These are phyloP conservation scores for Teratosphaeria zuluensis DNA, from an alignment of 2,329 filamentous ascomycete species.

Conservation along the genomic window DNA sequence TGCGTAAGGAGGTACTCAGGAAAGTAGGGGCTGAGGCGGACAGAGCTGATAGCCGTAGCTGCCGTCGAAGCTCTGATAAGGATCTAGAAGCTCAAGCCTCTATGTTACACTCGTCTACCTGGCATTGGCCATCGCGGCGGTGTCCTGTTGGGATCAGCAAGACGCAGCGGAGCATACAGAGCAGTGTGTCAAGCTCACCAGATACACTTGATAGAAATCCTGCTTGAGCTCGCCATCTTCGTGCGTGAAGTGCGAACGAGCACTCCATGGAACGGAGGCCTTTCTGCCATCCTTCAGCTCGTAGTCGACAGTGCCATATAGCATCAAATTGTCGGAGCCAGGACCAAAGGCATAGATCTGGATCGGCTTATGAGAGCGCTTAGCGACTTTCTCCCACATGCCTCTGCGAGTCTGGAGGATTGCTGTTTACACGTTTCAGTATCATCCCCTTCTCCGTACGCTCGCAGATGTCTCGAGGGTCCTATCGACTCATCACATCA, in stretches of 20 bases:
- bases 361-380: constrained; percentile 35
- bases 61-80: not conserved
- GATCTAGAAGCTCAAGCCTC: not conserved
- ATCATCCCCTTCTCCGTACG: not conserved
- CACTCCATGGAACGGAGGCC: constrained; percentile 44
- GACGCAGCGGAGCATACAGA: not conserved
- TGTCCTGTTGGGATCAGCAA: constrained; percentile 9
- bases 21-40: not conserved
- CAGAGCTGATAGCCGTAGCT: not conserved
- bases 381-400: constrained; percentile 45
- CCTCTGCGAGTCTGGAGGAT: constrained; percentile 42
- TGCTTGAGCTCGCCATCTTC: constrained; percentile 45
- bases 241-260: constrained; percentile 42
- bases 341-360: constrained; percentile 44
- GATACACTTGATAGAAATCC: constrained; percentile 46
- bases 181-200: constrained; percentile 32
- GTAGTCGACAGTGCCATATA: constrained; percentile 45
- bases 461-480: not conserved
- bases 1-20: too few relatives aligned
- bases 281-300: constrained; percentile 42
- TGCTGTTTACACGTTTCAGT: constrained; percentile 25
- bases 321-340: constrained; percentile 42
- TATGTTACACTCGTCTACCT: constrained; percentile 4
- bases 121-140: constrained; percentile 16
- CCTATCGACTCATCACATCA: not conserved